phyloP scores from a whole-genome alignment of 441 rosid species.

The Gossypium gossypioides region DNA sequence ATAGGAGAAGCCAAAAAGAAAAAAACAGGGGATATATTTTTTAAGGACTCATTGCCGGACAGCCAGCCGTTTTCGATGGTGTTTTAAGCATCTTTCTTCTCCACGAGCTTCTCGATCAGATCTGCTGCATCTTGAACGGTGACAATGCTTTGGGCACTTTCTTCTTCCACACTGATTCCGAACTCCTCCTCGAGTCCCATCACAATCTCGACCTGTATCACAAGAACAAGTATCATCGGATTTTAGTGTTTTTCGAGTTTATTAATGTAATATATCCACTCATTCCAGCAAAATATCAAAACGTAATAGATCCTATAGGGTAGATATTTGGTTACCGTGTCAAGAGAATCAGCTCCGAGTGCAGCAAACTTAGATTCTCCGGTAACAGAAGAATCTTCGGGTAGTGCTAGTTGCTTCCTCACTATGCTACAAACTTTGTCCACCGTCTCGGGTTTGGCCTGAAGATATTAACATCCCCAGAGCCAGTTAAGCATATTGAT shows the following conservation, averaged over 20 bases:
- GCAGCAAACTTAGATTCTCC: constrained; percentile 57
- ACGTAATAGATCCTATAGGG: neutral
- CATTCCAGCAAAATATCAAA: neutral
- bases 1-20: neutral
- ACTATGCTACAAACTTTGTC: constrained; percentile 62
- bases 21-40: neutral
- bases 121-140: constrained; percentile 76
- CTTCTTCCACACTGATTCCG: constrained; percentile 55
- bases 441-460: constrained; percentile 73
- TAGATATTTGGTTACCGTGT: constrained; percentile 36
- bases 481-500: neutral
- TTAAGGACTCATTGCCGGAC: neutral
- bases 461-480: constrained; percentile 1
- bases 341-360: constrained; percentile 90
- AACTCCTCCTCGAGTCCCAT: constrained; percentile 77
- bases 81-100: constrained; percentile 21
- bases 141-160: constrained; percentile 50
- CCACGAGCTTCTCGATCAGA: constrained; percentile 49
- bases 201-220: constrained; percentile 65
- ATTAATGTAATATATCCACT: neutral
- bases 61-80: neutral
- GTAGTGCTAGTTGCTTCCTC: constrained; percentile 60
- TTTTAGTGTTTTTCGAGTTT: neutral
- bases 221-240: neutral
- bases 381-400: constrained; percentile 32